Conservation (phyloP, 129 eudicot genomes). For the Tagetes erecta region DNA sequence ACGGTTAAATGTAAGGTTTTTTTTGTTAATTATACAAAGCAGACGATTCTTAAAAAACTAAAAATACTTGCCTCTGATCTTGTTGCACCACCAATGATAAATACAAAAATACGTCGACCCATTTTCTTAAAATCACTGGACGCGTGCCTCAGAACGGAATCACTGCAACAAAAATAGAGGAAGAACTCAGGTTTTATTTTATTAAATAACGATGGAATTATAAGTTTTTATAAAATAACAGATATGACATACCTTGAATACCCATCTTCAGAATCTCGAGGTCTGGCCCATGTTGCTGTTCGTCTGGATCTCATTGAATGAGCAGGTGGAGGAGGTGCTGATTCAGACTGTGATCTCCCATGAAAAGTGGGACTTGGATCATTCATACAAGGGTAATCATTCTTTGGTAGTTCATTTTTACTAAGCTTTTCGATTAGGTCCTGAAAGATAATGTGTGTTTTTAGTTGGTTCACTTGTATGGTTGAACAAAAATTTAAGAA, state of each 20-base stretch:
- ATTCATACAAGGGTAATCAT: slow-evolving; percentile 91
- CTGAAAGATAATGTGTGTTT: slow-evolving; percentile 41
- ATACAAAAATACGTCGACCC: slow-evolving; percentile 90
- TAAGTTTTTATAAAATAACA: neutral
- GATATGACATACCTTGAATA: slow-evolving; percentile 59
- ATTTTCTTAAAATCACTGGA: slow-evolving; percentile 85
- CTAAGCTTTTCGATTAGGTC: slow-evolving; percentile 77
- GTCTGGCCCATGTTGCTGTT: slow-evolving; percentile 87
- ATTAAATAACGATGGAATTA: neutral
- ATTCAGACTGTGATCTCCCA: slow-evolving; percentile 51
- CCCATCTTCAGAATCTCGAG: slow-evolving; percentile 85
- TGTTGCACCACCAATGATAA: slow-evolving; percentile 93
- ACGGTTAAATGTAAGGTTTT: slow-evolving; percentile 8
- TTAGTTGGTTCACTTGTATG: neutral
- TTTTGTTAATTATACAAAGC: neutral
- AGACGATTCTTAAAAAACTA: neutral
- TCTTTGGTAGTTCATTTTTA: slow-evolving; percentile 72
- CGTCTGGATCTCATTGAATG: slow-evolving; percentile 83
- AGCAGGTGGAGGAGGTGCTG: slow-evolving; percentile 48
- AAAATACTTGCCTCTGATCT: slow-evolving; percentile 70
- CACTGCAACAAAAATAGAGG: slow-evolving; percentile 45
- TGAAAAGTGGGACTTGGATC: slow-evolving; percentile 85
- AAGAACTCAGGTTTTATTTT: neutral
- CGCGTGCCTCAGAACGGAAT: slow-evolving; percentile 73
- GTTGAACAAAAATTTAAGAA: neutral